Conservation (phyloP, 129 eudicot genomes). For the Centella asiatica region DNA sequence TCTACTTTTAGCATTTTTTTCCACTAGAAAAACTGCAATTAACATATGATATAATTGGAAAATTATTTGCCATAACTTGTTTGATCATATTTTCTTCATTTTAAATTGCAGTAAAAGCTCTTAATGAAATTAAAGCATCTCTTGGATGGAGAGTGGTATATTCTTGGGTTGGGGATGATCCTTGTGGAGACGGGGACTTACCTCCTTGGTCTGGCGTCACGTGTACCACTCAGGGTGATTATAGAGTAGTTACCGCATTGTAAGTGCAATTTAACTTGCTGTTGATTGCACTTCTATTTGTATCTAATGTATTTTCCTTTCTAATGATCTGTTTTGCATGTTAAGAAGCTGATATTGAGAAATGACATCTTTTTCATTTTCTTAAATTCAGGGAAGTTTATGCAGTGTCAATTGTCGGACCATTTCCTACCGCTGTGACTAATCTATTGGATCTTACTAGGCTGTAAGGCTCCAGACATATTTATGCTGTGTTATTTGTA, state of each 20-base stretch:
- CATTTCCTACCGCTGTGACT: slow-evolving; percentile 97
- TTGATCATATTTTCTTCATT: neutral
- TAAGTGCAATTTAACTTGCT: slow-evolving; percentile 21
- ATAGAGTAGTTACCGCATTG: slow-evolving; percentile 90
- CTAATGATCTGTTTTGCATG: neutral
- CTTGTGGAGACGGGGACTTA: slow-evolving; percentile 96
- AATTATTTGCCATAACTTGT: too few relatives aligned
- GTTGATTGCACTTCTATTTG: neutral
- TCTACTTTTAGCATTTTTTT: too few relatives aligned
- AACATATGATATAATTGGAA: too few relatives aligned
- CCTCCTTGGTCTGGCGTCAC: slow-evolving; percentile 99
- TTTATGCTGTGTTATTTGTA: neutral
- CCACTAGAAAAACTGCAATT: too few relatives aligned
- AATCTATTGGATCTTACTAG: slow-evolving; percentile 91
- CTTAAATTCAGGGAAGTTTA: slow-evolving; percentile 72
- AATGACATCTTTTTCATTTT: neutral
- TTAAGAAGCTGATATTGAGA: neutral
- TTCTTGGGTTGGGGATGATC: slow-evolving; percentile 99
- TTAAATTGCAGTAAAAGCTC: slow-evolving; percentile 39
- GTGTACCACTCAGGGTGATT: slow-evolving; percentile 81
- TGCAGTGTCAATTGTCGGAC: slow-evolving; percentile 96
- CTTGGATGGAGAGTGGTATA: slow-evolving; percentile 99
- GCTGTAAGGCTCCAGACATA: slow-evolving; percentile 45
- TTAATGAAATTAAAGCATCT: slow-evolving; percentile 44
- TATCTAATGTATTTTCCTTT: neutral